Conservation (phyloP, 1,139 yeast genomes). For the Geotrichum phurueaensis region DNA sequence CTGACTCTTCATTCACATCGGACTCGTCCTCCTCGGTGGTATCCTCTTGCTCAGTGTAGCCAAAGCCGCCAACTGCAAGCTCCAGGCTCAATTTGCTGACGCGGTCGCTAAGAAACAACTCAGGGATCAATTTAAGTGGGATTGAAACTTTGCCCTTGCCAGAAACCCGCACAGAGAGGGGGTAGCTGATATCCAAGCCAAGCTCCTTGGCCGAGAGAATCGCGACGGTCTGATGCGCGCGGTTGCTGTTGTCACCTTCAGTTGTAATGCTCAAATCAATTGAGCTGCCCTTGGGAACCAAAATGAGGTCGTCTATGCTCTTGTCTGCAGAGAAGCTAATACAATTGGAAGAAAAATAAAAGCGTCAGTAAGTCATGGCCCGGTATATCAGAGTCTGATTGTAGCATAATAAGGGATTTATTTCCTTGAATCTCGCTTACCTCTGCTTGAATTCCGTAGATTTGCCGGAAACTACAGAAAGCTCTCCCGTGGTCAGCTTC, state of each 20-base stretch:
- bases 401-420: neutral
- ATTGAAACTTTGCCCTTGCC: slow-evolving; percentile 30
- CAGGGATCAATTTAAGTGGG: slow-evolving; percentile 30
- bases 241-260: slow-evolving; percentile 17
- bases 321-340: neutral
- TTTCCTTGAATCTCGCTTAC: neutral
- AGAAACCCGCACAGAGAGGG: slow-evolving; percentile 25
- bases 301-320: slow-evolving; percentile 18
- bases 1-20: neutral
- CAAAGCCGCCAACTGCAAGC: slow-evolving; percentile 16
- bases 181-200: slow-evolving; percentile 27
- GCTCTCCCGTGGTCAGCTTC: slow-evolving; percentile 28
- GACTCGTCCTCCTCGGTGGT: slow-evolving; percentile 1
- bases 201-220: slow-evolving; percentile 23
- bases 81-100: slow-evolving; percentile 17
- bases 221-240: slow-evolving; percentile 32
- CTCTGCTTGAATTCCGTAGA: slow-evolving; percentile 9
- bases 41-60: slow-evolving; percentile 5
- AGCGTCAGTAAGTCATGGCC: neutral
- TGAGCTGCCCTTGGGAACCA: slow-evolving; percentile 12
- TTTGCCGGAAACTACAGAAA: slow-evolving; percentile 31
- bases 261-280: slow-evolving; percentile 26
- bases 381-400: no score
- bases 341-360: neutral
- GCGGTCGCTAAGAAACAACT: slow-evolving; percentile 18